These are phyloP conservation scores for Allium sativum DNA, from an alignment of 106 monocot genomes.

Conservation along the genomic window DNA sequence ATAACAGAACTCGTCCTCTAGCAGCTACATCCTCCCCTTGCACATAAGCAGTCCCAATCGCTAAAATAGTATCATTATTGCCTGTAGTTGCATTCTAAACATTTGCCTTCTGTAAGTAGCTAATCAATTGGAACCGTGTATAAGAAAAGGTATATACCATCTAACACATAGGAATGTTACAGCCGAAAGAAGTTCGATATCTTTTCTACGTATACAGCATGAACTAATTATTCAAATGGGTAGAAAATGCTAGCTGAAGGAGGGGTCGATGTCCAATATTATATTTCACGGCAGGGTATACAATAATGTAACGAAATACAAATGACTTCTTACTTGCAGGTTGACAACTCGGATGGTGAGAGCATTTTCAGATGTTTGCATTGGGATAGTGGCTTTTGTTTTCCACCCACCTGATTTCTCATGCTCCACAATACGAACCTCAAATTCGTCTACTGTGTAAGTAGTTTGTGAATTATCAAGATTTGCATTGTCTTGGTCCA, in stretches of 20 bases:
- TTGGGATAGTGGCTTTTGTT: constrained; percentile 68
- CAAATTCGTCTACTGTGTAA: constrained; percentile 85
- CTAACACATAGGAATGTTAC: too few relatives aligned
- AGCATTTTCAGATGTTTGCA: constrained; percentile 88
- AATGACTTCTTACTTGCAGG: constrained; percentile 47
- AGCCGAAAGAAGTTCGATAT: too few relatives aligned
- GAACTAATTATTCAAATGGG: too few relatives aligned
- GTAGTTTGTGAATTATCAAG: constrained; percentile 50
- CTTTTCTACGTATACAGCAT: too few relatives aligned
- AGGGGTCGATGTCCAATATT: too few relatives aligned
- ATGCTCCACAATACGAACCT: constrained; percentile 77
- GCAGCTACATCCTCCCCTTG: constrained; percentile 95
- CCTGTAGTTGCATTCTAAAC: constrained; percentile 69
- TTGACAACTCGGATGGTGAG: constrained; percentile 85
- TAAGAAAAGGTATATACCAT: too few relatives aligned
- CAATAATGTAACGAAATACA: not conserved
- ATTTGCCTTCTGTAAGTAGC: not conserved
- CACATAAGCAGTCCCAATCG: constrained; percentile 88
- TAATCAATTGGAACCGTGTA: too few relatives aligned
- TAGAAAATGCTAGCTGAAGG: too few relatives aligned
- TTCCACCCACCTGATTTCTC: constrained; percentile 85
- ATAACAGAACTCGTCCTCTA: constrained; percentile 82
- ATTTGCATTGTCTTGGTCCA: constrained; percentile 41
- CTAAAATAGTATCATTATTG: constrained; percentile 84
- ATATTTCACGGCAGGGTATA: too few relatives aligned